phyloP scores from a whole-genome alignment of 75 land plant species.

The Adiantum capillusveneris region DNA sequence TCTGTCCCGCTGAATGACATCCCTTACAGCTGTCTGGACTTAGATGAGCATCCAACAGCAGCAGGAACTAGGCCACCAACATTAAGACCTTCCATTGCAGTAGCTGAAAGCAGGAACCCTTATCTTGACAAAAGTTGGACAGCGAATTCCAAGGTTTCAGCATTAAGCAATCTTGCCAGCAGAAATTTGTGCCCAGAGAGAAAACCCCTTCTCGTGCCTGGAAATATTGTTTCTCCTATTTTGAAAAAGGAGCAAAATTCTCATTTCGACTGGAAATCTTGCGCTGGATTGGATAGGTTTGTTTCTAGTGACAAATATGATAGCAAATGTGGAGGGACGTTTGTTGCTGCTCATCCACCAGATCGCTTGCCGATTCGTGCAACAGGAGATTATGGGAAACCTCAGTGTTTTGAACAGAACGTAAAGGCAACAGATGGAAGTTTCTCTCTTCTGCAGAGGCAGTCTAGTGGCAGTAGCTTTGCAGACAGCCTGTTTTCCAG shows the following conservation, averaged over 20 bases:
- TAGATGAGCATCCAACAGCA: neutral
- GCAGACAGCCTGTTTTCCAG: slow-evolving; percentile 23
- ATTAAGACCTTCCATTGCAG: neutral
- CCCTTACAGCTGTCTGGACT: neutral
- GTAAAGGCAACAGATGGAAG: neutral
- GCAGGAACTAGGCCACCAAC: neutral
- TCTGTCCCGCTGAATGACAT: neutral
- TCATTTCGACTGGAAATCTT: neutral
- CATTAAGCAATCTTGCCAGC: neutral
- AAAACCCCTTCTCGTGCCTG: no score
- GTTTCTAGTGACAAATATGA: neutral
- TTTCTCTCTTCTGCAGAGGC: slow-evolving; percentile 17
- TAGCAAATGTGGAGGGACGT: neutral
- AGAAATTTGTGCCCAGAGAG: no score
- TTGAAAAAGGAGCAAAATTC: neutral
- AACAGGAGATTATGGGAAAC: neutral
- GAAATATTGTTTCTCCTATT: neutral
- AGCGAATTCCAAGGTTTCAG: neutral
- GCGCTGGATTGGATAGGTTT: neutral
- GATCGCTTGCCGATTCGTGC: neutral
- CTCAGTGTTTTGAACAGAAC: neutral
- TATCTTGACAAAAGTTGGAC: neutral
- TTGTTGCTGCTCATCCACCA: neutral
- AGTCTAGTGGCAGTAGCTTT: slow-evolving; percentile 35
- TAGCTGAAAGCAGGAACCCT: neutral